Percentiles rank a stretch among this genome's conserved stretches.
Conservation (phyloP, 1,284 basidiomycete genomes). For the Ganoderma boninense region DNA sequence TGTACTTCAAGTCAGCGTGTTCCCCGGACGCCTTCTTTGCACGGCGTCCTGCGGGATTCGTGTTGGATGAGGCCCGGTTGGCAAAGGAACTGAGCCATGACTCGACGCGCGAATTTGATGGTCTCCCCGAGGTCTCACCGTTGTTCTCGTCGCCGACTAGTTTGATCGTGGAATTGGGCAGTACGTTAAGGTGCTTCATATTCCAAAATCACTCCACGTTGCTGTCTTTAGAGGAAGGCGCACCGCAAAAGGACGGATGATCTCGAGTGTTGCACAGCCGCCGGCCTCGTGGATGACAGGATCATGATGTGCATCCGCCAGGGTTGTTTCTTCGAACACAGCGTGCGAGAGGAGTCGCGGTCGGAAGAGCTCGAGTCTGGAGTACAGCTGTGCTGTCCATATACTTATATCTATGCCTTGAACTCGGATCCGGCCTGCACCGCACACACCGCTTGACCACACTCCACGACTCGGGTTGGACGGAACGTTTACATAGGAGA, state of each 20-base stretch:
- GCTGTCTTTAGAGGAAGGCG: background rate
- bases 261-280: slow-evolving; percentile 9
- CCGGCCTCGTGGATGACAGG: background rate
- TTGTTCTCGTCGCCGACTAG: background rate
- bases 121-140: no score
- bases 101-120: slow-evolving; percentile 16
- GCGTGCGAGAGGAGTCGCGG: slow-evolving; percentile 4
- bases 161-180: slow-evolving; percentile 5
- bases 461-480: background rate
- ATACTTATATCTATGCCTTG: slow-evolving; percentile 17
- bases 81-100: slow-evolving; percentile 3
- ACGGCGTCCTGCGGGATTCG: slow-evolving; percentile 17
- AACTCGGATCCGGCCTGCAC: slow-evolving; percentile 1
- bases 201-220: background rate
- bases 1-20: no score
- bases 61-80: slow-evolving; percentile 7
- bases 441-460: background rate
- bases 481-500: background rate
- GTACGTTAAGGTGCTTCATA: background rate
- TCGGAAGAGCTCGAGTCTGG: background rate
- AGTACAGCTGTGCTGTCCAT: background rate
- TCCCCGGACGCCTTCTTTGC: background rate
- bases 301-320: slow-evolving; percentile 2
- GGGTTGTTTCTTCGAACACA: background rate
- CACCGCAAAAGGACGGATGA: background rate